Base-by-base conservation (phyloP, 768 basidiomycete genomes). In the Hygrocybe punicea region DNA sequence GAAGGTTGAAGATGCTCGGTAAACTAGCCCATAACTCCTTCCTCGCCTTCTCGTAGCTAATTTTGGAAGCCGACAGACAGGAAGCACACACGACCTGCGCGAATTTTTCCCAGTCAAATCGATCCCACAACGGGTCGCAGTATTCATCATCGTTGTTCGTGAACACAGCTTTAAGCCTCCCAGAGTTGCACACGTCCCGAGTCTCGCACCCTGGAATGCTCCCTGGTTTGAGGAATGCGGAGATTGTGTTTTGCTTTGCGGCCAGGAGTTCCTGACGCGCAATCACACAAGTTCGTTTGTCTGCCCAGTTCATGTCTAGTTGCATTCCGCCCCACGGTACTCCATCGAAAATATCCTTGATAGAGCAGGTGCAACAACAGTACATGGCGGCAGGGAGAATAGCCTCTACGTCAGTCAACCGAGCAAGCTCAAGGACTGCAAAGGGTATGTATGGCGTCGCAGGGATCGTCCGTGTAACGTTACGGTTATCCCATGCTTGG, bases 381-480 rank as follows among this genome's bases (percentile, higher is more conserved):
- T 75, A 74, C 34, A 73, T 62, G 49, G 73, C 69, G 14, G 68
- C 56, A 6, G 76, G 75, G 11, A 76, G 60, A 16, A 75, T 58
- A 71, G 71, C 75, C 11, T 58, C 63, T 34, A 76, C 58, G 25
- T 70, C 67, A 40, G 76, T 69, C 58, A 74, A 69, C 7, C 70
- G 63, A 2, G 72, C 71, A 19, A 76, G 53, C 10, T 63, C 62
- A 44, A 75, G 65, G 11, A 71, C 71, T 39, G 69, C 72, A 57
- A 77, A 77, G 4, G 76, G 75, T 11, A 73, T 72, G 56, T 74
- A 73, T 48, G 73, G 71, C 55, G 72, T 63, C 16, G 72, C 66
- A 5, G 73, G 72, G 53, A 76, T 73, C 7, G 74, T 76, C 29
- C 76, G 72, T 5, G 58, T 54, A 2, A 53, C 55, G 34, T 76